Evolutionary conservation across 768 basidiomycete species (phyloP), one percentile per base, ranked within the genome.

Genomic region (Mycena metata): DNA sequence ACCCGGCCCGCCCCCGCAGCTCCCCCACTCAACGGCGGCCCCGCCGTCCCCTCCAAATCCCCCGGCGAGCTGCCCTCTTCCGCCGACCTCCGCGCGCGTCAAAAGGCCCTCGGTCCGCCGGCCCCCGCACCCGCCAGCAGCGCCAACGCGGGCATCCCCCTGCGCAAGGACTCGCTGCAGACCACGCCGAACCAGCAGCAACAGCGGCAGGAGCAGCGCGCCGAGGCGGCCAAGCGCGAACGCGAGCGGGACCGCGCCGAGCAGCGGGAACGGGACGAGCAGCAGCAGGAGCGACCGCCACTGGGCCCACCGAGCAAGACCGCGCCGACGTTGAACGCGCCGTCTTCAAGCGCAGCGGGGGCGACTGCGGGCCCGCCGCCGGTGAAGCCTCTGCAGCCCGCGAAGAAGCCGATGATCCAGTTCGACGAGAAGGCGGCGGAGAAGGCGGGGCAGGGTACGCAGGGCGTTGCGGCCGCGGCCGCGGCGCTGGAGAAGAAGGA

Each of bases 341-440:
- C 86, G 21, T 84, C 79, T 1, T 47, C 76, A 15, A 87, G 84
- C 2, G 75, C 86, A 15, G 85, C 87, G 54, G 89, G 86, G 16
- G 79, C 87, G 4, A 79, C 83, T 5, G 82, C 78, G 36, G 88
- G 87, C 0, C 86, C 91, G 3, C 86, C 89, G 0, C 83, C 87
- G 1, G 89, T 95, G 39, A 90, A 93, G 73, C 93, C 94, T 0
- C 79, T 96, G 65, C 93, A 94, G 75, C 88, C 92, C 0, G 76
- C 79, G 36, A 94, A 93, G 85, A 94, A 93, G 81, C 70, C 70
- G 23, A 30, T 43, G 46, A 84, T 91, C 21, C 89, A 87, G 54
- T 85, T 92, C 42, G 84, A 86, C 36, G 82, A 79, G 6, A 83
- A 86, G 63, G 84, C 85, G 26, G 85, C 85, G 63, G 80, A 77